Evolutionary conservation across 1,284 basidiomycete genomes (phyloP).

Genomic region (Porogramme epimiltina): DNA sequence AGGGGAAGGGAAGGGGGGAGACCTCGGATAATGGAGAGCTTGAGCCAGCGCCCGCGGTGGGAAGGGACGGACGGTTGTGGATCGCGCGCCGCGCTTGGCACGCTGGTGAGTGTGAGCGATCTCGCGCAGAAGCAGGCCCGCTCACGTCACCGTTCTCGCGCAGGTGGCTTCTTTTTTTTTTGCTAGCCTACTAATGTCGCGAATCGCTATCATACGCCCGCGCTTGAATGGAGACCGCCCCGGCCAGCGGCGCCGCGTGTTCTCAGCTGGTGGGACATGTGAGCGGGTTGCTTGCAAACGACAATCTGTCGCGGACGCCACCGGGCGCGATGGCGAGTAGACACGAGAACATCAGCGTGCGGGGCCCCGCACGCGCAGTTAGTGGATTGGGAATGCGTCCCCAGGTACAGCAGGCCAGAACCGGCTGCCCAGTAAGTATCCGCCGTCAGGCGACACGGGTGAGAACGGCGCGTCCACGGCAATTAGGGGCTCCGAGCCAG

Average conservation of each 20-base stretch:
- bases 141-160: slow-evolving; percentile 15
- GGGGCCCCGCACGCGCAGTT: slow-evolving; percentile 2
- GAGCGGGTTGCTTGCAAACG: background rate
- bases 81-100: slow-evolving; percentile 15
- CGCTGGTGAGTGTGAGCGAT: slow-evolving; percentile 12
- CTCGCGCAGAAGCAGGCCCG: slow-evolving; percentile 7
- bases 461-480: background rate
- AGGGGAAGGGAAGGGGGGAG: background rate
- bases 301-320: background rate
- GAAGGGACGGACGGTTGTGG: slow-evolving; percentile 11
- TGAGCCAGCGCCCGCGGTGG: slow-evolving; percentile 7
- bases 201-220: slow-evolving; percentile 4
- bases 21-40: background rate
- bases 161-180: too few species aligned
- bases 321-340: slow-evolving; percentile 9
- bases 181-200: slow-evolving; percentile 21
- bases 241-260: too few species aligned
- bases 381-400: slow-evolving; percentile 7
- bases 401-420: slow-evolving; percentile 17
- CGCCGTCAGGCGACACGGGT: slow-evolving; percentile 11
- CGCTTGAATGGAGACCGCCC: background rate
- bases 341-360: slow-evolving; percentile 10
- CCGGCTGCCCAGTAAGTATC: slow-evolving; percentile 4
- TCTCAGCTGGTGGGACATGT: background rate
- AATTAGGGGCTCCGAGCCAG: background rate